Evolutionary conservation across 2,329 filamentous ascomycete genomes (phyloP).

Genomic region (Thielaviopsis punctulata): DNA sequence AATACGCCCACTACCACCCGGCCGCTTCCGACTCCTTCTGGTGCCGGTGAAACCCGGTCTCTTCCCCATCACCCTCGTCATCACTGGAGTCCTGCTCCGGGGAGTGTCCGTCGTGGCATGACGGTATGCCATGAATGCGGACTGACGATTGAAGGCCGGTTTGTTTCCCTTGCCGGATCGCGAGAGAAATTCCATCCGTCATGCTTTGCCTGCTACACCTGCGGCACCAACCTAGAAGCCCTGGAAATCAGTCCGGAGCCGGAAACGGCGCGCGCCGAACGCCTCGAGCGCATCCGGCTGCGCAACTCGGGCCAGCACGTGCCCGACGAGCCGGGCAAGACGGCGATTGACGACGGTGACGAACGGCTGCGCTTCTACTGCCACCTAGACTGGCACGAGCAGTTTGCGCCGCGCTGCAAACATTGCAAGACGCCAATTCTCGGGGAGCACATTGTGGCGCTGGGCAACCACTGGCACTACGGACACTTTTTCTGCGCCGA

Average conservation of each 20-base stretch:
- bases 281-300: conserved; percentile 54
- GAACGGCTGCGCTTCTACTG: conserved; percentile 74
- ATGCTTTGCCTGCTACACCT: conserved; percentile 82
- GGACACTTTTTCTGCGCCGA: conserved; percentile 99
- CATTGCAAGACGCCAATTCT: conserved; percentile 94
- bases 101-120: conserved; percentile 29
- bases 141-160: conserved; percentile 73
- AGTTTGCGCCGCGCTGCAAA: conserved; percentile 83
- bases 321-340: conserved; percentile 44
- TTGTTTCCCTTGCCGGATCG: conserved; percentile 64
- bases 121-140: conserved; percentile 73
- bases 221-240: conserved; percentile 75
- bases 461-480: conserved; percentile 89
- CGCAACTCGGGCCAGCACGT: conserved; percentile 41
- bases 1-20: conserved; percentile 20
- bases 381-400: conserved; percentile 95
- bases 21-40: conserved; percentile 31
- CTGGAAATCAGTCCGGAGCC: conserved; percentile 95
- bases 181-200: conserved; percentile 71
- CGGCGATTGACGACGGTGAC: conserved; percentile 55
- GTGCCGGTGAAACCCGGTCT: conserved; percentile 14
- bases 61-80: conserved; percentile 26
- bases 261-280: conserved; percentile 47
- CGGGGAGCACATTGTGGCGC: conserved; percentile 82
- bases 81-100: conserved; percentile 43